Evolutionary conservation across 495 filamentous ascomycete genomes (phyloP).

Genomic region (Podospora conica): DNA sequence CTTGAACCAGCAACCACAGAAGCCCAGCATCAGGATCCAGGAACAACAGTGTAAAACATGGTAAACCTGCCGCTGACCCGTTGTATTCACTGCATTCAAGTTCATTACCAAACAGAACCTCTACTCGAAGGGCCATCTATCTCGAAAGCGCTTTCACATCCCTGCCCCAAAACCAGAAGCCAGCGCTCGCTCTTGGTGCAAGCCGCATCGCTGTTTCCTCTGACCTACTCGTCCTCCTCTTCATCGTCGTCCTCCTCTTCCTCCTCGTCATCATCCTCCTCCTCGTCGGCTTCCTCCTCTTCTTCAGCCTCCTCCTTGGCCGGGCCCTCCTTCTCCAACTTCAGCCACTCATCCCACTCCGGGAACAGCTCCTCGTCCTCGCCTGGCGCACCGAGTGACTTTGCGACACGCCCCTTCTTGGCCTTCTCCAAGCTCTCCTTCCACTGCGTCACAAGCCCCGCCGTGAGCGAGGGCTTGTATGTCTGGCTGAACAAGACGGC

Average conservation of each 20-base stretch:
- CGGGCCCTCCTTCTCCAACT: slow-evolving; percentile 64
- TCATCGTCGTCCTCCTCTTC: slow-evolving; percentile 15
- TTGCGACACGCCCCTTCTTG: slow-evolving; percentile 76
- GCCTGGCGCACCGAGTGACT: slow-evolving; percentile 74
- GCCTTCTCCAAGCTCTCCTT: slow-evolving; percentile 70
- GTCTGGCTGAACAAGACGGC: slow-evolving; percentile 89
- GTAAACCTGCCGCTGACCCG: not conserved
- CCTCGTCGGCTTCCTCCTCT: slow-evolving; percentile 11
- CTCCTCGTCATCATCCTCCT: slow-evolving; percentile 11
- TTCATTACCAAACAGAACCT: not conserved
- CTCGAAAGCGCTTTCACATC: not conserved
- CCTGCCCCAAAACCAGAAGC: not conserved
- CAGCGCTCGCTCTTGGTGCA: not conserved
- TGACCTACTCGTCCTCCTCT: slow-evolving; percentile 12
- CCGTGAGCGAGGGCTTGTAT: slow-evolving; percentile 76
- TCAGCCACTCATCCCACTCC: slow-evolving; percentile 87
- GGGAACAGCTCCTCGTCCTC: slow-evolving; percentile 92
- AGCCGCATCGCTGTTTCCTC: not conserved
- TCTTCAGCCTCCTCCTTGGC: slow-evolving; percentile 31
- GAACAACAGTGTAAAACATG: not conserved
- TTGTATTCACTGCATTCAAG: not conserved
- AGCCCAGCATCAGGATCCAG: not conserved
- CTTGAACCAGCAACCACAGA: not conserved
- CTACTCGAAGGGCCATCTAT: not conserved
- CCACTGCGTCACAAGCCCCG: slow-evolving; percentile 66